Conservation (phyloP, 2,329 filamentous ascomycete genomes). For the Hypoxylon sp. region DNA sequence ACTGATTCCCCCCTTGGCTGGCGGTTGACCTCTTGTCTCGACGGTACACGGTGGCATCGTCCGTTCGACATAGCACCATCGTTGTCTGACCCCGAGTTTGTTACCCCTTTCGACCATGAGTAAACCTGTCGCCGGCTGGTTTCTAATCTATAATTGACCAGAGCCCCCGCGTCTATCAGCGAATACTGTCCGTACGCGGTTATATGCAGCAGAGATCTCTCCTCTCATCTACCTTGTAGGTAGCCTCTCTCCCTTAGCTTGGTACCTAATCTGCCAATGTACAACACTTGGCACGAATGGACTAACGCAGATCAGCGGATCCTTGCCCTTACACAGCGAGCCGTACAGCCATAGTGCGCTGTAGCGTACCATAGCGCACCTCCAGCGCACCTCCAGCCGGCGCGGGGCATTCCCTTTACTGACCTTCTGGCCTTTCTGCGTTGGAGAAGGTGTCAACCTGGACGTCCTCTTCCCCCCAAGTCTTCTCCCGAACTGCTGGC, state of each 20-base stretch:
- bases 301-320: constrained; percentile 35
- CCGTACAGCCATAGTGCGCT: too few species aligned
- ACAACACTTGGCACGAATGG: constrained; percentile 33
- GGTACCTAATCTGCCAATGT: too few species aligned
- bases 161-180: not conserved
- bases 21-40: not conserved
- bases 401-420: constrained; percentile 30
- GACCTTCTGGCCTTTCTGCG: constrained; percentile 2
- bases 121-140: not conserved
- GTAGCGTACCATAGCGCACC: too few species aligned
- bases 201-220: not conserved
- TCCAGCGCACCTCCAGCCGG: too few species aligned
- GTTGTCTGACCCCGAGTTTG: constrained; percentile 2
- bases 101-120: constrained; percentile 1
- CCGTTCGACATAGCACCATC: constrained; percentile 24
- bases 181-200: constrained; percentile 6
- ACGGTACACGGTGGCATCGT: constrained; percentile 16
- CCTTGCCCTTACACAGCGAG: constrained; percentile 20
- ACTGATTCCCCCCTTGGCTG: constrained; percentile 1
- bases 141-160: constrained; percentile 4
- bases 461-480: constrained; percentile 7
- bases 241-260: too few species aligned
- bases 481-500: constrained; percentile 18
- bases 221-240: too few species aligned
- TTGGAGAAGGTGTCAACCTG: constrained; percentile 16